A percentile compares a stretch with the other conserved stretches of the same genome.
Conservation (phyloP, 306 rosid species). For the Styphnolobium japonicum region DNA sequence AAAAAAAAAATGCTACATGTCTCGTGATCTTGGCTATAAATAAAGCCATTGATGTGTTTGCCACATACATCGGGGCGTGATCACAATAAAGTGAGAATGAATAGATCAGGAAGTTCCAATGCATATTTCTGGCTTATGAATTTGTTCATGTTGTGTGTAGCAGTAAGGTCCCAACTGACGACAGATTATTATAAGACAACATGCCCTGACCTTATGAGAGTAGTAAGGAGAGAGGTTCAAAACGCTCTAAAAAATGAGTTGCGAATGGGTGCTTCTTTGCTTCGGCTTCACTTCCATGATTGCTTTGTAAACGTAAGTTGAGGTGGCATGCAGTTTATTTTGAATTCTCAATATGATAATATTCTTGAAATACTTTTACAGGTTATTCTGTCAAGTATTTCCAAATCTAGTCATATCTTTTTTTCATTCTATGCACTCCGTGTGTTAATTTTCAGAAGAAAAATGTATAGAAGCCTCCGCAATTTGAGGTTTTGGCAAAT, state of each 20-base stretch:
- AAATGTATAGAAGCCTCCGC: neutral
- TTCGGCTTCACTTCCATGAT: constrained; percentile 77
- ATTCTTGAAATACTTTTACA: neutral
- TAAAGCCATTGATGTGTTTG: neutral
- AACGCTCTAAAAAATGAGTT: constrained; percentile 51
- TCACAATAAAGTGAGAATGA: constrained; percentile 27
- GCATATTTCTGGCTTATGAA: constrained; percentile 32
- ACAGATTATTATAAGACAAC: constrained; percentile 50
- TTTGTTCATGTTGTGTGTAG: constrained; percentile 40
- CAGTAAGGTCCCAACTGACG: constrained; percentile 42
- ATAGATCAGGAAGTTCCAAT: constrained; percentile 16
- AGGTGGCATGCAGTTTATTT: neutral
- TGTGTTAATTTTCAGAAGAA: neutral
- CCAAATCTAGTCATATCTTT: neutral
- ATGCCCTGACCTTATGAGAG: constrained; percentile 48
- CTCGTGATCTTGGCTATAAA: constrained; percentile 27
- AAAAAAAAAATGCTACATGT: neutral
- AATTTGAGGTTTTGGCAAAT: neutral
- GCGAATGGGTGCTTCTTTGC: constrained; percentile 74
- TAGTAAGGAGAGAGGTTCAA: constrained; percentile 49
- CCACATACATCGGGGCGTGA: neutral
- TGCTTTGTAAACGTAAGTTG: constrained; percentile 74
- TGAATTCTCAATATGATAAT: neutral
- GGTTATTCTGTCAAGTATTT: too few relatives aligned
- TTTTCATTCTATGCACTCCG: neutral